Evolutionary conservation across 345 rosid species (phyloP), one percentile per base, ranked within the genome.

Genomic region (Clarkia xantiana): DNA sequence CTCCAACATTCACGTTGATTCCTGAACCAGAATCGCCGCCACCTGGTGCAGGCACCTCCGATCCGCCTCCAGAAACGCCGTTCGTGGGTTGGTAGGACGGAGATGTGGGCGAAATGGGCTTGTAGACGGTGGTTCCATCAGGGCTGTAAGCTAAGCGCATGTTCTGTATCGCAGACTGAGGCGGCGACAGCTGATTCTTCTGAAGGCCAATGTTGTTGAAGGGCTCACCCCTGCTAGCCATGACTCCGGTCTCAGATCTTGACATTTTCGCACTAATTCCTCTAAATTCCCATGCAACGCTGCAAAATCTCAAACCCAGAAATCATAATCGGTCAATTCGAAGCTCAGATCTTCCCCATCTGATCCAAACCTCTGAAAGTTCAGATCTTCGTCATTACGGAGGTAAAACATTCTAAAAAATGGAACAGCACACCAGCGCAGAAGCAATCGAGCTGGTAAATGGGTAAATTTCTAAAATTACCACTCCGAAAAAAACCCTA

Each of bases 1-100:
- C 62, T 11, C 38, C 59, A 61, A 60, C 46, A 48, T 59, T 71
- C 62, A 72, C 64, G 45, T 60, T 69, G 43, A 67, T 63, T 59
- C 71, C 40, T 50, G 2, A 29, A 29, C 52, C 58, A 51, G 43
- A 29, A 29, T 29, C 29, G 36, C 13, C 41, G 18, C 51, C 29
- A 8, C 47, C 54, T 16, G 47, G 61, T 11, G 56, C 22, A 11
- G 44, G 44, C 15, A 49, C 41, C 15, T 20, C 9, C 5, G 41
- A 11, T 6, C 41, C 60, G 10, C 22, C 55, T 15, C 69, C 46
- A 5, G 62, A 40, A 12, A 62, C 63, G 11, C 42, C 45, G 41
- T 58, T 47, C 19, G 51, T 42, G 11, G 53, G 44, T 14, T 47
- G 41, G 47, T 49, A 45, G 29, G 51, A 13, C 2, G 66, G 66